Conservation (phyloP, 352 stramenopile genomes). For the Blastocystis sp. region DNA sequence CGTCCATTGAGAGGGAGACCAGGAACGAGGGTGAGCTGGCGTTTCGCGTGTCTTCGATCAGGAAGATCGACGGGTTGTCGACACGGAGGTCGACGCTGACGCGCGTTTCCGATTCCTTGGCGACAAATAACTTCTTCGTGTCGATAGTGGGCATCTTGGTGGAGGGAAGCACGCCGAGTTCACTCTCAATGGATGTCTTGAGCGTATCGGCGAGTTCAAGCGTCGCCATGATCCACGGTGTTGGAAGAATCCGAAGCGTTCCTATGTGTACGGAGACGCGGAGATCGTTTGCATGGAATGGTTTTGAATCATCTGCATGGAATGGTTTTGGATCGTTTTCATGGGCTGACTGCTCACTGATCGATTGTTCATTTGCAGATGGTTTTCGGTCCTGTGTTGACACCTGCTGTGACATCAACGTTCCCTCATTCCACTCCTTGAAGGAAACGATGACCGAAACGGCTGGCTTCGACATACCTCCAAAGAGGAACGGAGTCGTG, state of each 20-base stretch:
- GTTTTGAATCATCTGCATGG: no score
- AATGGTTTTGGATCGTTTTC: no score
- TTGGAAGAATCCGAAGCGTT: neutral
- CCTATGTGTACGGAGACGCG: conserved; percentile 15
- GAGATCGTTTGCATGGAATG: no score
- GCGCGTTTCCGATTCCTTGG: neutral
- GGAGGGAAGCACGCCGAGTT: neutral
- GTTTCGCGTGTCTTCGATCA: conserved; percentile 8
- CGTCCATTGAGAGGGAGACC: conserved; percentile 5
- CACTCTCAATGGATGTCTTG: neutral
- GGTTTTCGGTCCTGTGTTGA: no score
- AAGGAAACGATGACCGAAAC: neutral
- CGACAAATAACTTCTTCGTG: neutral
- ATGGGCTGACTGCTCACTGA: no score
- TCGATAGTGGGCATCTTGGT: neutral
- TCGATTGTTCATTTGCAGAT: no score
- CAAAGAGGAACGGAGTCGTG: conserved; percentile 4
- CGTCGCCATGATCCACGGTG: conserved; percentile 11
- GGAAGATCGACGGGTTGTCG: conserved; percentile 35
- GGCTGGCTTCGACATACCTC: neutral
- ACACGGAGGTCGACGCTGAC: conserved; percentile 1
- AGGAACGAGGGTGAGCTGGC: neutral
- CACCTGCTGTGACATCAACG: no score
- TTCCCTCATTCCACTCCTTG: no score
- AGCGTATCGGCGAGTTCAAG: neutral